Conservation (phyloP, 495 filamentous ascomycete species). For the Penicillium desertorum region DNA sequence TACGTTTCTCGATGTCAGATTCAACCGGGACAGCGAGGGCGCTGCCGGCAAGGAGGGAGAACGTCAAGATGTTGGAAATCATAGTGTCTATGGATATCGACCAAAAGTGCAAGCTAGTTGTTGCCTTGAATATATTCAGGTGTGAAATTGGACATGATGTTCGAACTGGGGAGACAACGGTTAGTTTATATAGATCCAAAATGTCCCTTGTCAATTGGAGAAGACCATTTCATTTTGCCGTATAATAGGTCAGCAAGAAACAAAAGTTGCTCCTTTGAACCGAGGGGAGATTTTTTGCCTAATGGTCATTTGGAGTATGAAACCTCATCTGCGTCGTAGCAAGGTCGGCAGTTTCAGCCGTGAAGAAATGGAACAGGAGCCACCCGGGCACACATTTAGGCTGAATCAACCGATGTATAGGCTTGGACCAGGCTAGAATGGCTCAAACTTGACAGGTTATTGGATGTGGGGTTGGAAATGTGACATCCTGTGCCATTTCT, state of each 20-base stretch:
- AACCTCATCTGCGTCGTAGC: background rate
- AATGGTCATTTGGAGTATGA: background rate
- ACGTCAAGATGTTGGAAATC: slow-evolving; percentile 13
- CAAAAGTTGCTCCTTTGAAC: background rate
- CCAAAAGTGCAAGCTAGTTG: background rate
- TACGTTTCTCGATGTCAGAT: slow-evolving; percentile 22
- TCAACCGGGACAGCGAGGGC: slow-evolving; percentile 23
- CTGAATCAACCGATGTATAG: slow-evolving; percentile 1
- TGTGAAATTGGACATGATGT: background rate
- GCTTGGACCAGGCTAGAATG: background rate
- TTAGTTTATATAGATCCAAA: background rate
- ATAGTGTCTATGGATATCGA: slow-evolving; percentile 4
- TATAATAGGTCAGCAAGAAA: background rate
- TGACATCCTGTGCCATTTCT: background rate
- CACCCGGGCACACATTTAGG: background rate
- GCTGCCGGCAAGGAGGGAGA: slow-evolving; percentile 20
- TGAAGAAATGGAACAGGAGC: slow-evolving; percentile 1
- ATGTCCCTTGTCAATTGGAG: background rate
- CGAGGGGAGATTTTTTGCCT: slow-evolving; percentile 9
- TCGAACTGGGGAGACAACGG: background rate
- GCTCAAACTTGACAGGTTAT: background rate
- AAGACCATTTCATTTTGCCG: background rate
- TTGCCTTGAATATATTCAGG: background rate
- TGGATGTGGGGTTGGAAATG: background rate
- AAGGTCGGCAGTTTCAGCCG: background rate